Evolutionary conservation across 2,329 filamentous ascomycete genomes (phyloP).

Genomic region (Emmonsiellopsis sp.): DNA sequence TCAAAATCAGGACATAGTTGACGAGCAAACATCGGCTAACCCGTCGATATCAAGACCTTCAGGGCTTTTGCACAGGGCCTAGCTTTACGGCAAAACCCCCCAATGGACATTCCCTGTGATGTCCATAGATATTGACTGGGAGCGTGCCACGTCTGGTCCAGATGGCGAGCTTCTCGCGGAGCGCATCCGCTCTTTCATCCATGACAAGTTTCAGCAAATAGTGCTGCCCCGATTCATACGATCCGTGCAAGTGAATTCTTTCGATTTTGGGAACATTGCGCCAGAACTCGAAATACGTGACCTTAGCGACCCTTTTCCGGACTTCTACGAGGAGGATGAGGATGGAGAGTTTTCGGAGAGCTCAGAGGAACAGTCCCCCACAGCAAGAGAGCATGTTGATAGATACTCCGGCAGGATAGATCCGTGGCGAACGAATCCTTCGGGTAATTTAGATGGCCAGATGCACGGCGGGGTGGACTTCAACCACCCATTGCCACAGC

Average conservation of each 20-base stretch:
- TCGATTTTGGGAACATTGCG: constrained; percentile 77
- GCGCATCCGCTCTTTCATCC: constrained; percentile 83
- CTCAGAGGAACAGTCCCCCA: constrained; percentile 21
- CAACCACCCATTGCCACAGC: constrained; percentile 21
- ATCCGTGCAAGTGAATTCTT: constrained; percentile 87
- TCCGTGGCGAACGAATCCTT: constrained; percentile 8
- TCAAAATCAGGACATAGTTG: not conserved
- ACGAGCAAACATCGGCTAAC: not conserved
- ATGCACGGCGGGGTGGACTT: constrained; percentile 22
- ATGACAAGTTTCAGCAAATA: constrained; percentile 90
- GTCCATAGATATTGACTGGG: constrained; percentile 98
- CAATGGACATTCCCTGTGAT: constrained; percentile 45
- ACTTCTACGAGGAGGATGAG: constrained; percentile 81
- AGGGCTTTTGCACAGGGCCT: not conserved
- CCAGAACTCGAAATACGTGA: constrained; percentile 91
- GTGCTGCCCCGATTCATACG: constrained; percentile 91
- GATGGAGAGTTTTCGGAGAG: constrained; percentile 37
- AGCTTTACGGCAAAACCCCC: not conserved
- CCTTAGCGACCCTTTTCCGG: constrained; percentile 86
- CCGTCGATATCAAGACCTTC: not conserved
- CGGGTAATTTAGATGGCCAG: constrained; percentile 1
- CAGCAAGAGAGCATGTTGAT: not conserved
- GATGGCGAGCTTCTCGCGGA: constrained; percentile 80
- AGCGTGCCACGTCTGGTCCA: constrained; percentile 77
- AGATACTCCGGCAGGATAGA: constrained; percentile 1